These are phyloP conservation scores for Phytophthora chlamydospora DNA, from an alignment of 352 stramenopile species.

Conservation along the genomic window DNA sequence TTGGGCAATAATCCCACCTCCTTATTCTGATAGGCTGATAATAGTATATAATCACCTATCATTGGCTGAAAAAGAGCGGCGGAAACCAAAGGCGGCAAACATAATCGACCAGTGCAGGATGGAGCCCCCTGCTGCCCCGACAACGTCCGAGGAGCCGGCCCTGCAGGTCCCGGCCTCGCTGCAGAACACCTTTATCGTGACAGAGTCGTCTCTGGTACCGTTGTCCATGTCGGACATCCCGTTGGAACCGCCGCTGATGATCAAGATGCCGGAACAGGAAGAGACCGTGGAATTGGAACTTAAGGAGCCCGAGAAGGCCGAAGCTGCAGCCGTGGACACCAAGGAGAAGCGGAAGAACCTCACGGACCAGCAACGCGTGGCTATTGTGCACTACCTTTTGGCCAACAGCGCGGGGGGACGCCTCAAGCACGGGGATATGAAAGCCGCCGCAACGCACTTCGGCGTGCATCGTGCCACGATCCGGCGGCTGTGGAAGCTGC, in stretches of 20 bases:
- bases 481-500: slow-evolving; percentile 41
- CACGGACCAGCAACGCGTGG: slow-evolving; percentile 36
- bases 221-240: slow-evolving; percentile 16
- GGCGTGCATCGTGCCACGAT: slow-evolving; percentile 41
- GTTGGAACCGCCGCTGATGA: slow-evolving; percentile 8
- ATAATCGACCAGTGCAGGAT: slow-evolving; percentile 29
- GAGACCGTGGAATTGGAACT: too few relatives aligned
- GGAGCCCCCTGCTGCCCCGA: slow-evolving; percentile 4
- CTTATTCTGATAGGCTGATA: not conserved
- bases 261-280: not conserved
- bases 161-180: slow-evolving; percentile 10
- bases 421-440: slow-evolving; percentile 44
- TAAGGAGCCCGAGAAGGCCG: not conserved
- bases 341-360: slow-evolving; percentile 40
- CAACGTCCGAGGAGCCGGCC: not conserved
- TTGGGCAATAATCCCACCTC: slow-evolving; percentile 2
- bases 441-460: slow-evolving; percentile 39
- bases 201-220: slow-evolving; percentile 11
- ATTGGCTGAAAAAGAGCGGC: slow-evolving; percentile 19
- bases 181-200: not conserved
- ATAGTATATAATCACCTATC: not conserved
- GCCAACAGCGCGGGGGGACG: slow-evolving; percentile 42
- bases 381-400: slow-evolving; percentile 43
- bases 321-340: slow-evolving; percentile 1
- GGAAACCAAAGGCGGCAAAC: slow-evolving; percentile 33